Evolutionary conservation across 2,329 filamentous ascomycete species (phyloP).

Genomic region (Exophiala calicioides): DNA sequence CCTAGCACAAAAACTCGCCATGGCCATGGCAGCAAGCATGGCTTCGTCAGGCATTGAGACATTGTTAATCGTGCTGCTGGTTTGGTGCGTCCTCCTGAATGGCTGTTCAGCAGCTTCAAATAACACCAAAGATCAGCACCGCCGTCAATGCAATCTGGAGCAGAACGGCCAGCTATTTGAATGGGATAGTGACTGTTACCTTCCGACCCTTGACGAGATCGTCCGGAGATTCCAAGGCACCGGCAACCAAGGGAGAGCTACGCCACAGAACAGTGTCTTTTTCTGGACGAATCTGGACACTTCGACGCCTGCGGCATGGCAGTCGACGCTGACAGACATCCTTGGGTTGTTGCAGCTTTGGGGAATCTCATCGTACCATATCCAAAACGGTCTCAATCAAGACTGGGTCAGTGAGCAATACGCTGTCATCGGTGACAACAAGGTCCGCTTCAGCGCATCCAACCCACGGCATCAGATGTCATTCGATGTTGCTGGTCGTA

Average conservation of each 20-base stretch:
- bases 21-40: no score
- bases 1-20: not conserved
- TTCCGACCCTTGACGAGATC: conserved; percentile 5
- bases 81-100: not conserved
- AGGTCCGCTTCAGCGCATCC: no score
- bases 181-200: conserved; percentile 6
- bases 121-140: conserved; percentile 1
- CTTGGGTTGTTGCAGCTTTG: no score
- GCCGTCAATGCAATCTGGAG: conserved; percentile 7
- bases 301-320: no score
- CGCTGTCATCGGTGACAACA: no score
- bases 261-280: not conserved
- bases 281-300: conserved; percentile 2
- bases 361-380: no score
- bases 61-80: not conserved
- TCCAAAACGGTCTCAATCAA: no score
- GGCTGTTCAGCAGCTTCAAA: not conserved
- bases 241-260: conserved; percentile 4
- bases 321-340: no score
- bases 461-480: no score
- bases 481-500: no score
- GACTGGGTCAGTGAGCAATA: no score
- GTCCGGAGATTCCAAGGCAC: conserved; percentile 5
- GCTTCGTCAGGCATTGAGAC: no score
- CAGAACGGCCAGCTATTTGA: not conserved